Base-by-base conservation (phyloP, 495 filamentous ascomycete species). In the Lepraria neglecta region DNA sequence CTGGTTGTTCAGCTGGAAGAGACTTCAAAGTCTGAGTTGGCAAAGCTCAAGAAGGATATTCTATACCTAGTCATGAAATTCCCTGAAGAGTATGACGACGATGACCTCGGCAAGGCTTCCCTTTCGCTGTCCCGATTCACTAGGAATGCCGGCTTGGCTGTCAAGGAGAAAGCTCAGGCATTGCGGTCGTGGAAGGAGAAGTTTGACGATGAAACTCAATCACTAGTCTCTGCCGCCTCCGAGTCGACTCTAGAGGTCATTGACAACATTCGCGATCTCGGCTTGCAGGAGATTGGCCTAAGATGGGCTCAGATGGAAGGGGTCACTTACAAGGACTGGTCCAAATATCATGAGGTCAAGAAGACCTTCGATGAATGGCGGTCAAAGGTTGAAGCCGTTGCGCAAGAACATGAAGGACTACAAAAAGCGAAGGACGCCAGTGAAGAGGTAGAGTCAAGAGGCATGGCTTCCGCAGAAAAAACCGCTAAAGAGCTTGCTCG, bases 221-320 rank as follows among this genome's bases (percentile, higher is more conserved):
- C 76, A 14, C 79, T 89, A 17, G 85, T 96, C 47, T 82, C 80
- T 56, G 80, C 84, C 43, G 89, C 91, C 10, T 82, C 91, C n/a
- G 74, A 90, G 60, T 87, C 85, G 24, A 95, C 92, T 9, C 81
- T 97, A 30, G 79, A 83, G 59, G 88, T 95, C 40, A 80, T 99
- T 42, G 89, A 94, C 64, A 80, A 82, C 56, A 91, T 96, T 59
- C 83, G 89, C 24, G 91, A 97, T 64, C 78, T 96, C 9, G 91
- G 91, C 3, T 78, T 99, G 9, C 91, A 96, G 69, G 92, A 96
- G 68, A 89, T 99, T 58, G 95, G 95, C 45, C 92, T 95, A 83
- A 89, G 94, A 61, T 99, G 95, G 92, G 91, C 92, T 1, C 95
- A 89, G 87, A 95, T 90, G 80, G 92, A 97, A 56, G 87, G 87